Percentiles rank a stretch among this genome's conserved stretches.
These are phyloP conservation scores for Diplodia corticola DNA, from an alignment of 2,329 filamentous ascomycete genomes.

Conservation along the genomic window DNA sequence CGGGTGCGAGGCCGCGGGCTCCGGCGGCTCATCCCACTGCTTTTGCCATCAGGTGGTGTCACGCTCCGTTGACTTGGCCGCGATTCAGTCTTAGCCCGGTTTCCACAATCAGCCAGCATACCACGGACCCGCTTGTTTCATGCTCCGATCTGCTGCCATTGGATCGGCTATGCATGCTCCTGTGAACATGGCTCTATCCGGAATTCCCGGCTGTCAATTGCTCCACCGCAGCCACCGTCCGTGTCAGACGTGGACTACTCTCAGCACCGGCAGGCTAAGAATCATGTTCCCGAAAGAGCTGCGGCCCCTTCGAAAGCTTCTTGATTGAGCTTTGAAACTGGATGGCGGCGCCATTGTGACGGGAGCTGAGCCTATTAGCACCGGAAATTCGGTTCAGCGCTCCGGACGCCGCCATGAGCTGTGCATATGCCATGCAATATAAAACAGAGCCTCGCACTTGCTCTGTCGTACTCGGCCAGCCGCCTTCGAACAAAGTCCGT, in stretches of 20 bases:
- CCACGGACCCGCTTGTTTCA: constrained; percentile 8
- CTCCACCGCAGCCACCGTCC: constrained; percentile 9
- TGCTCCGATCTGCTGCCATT: not conserved
- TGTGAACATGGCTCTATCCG: not conserved
- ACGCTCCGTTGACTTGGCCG: constrained; percentile 10
- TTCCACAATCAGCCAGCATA: constrained; percentile 2
- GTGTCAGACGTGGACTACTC: not conserved
- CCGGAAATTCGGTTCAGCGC: constrained; percentile 14
- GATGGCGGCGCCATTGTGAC: constrained; percentile 14
- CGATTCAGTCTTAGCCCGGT: constrained; percentile 13
- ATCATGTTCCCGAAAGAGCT: constrained; percentile 4
- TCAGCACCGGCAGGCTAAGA: constrained; percentile 3
- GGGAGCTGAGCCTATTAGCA: not conserved
- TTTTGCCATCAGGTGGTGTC: constrained; percentile 5
- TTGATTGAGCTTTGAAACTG: not conserved
- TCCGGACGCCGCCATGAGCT: constrained; percentile 6
- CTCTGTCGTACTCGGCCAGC: not conserved
- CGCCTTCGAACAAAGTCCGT: not conserved
- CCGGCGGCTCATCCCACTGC: constrained; percentile 13
- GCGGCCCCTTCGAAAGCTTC: not conserved
- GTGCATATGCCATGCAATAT: not conserved
- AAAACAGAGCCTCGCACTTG: not conserved
- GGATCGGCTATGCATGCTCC: not conserved
- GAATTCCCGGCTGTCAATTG: not conserved
- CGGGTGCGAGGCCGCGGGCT: constrained; percentile 4